A percentile compares a stretch with the other conserved stretches of the same genome.
These are phyloP conservation scores for Vachellia collinsii DNA, from an alignment of 306 rosid genomes.

Conservation along the genomic window DNA sequence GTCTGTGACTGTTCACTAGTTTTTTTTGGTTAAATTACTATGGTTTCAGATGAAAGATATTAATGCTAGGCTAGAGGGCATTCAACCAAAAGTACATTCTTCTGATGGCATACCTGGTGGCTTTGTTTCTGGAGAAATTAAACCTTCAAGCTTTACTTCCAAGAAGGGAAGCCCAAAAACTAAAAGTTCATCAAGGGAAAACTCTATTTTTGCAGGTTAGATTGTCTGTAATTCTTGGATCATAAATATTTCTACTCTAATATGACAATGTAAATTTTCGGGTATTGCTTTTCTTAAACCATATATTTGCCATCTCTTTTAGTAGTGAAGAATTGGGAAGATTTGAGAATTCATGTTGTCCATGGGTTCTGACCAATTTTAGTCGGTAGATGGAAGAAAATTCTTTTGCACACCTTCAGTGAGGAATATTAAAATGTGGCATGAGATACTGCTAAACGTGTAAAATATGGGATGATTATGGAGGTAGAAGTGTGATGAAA, in stretches of 20 bases:
- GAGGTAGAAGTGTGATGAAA: slow-evolving; percentile 21
- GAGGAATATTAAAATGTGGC: background rate
- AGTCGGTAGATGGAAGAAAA: background rate
- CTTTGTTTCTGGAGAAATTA: slow-evolving; percentile 71
- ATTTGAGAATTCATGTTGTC: slow-evolving; percentile 17
- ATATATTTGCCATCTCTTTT: slow-evolving; percentile 15
- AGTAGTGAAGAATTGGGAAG: background rate
- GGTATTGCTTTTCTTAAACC: slow-evolving; percentile 8
- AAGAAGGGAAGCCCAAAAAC: slow-evolving; percentile 96
- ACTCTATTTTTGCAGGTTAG: slow-evolving; percentile 88
- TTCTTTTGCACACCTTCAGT: background rate
- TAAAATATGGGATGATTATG: slow-evolving; percentile 17
- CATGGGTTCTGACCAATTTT: slow-evolving; percentile 29
- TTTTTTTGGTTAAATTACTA: slow-evolving; percentile 21
- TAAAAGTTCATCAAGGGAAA: slow-evolving; percentile 80
- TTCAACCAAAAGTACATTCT: slow-evolving; percentile 78
- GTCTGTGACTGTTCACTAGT: background rate
- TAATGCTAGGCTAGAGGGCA: slow-evolving; percentile 93
- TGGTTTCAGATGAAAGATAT: slow-evolving; percentile 85
- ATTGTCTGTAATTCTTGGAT: slow-evolving; percentile 39
- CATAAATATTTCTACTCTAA: slow-evolving; percentile 14
- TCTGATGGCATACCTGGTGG: slow-evolving; percentile 70
- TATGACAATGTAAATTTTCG: background rate
- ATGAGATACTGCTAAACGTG: background rate
- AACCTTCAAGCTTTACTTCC: slow-evolving; percentile 57